phyloP scores from a whole-genome alignment of 2,329 filamentous ascomycete genomes.

The Aureobasidium sp. region DNA sequence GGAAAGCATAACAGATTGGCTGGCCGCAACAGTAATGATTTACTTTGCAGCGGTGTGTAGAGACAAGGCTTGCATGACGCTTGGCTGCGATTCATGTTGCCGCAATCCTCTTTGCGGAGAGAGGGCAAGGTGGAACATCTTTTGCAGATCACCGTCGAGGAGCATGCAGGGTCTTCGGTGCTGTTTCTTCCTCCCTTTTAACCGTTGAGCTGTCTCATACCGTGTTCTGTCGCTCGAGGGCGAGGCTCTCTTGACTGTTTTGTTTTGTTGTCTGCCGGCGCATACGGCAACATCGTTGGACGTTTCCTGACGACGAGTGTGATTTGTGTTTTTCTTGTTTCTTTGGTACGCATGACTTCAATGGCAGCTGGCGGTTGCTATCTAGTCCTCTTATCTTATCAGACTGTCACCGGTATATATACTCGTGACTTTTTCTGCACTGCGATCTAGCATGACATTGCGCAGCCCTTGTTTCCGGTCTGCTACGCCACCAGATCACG shows the following conservation, averaged over 20 bases:
- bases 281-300: neutral
- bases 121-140: neutral
- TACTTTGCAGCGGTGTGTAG: constrained; percentile 7
- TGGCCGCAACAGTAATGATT: neutral
- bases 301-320: neutral
- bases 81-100: neutral
- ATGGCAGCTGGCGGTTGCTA: neutral
- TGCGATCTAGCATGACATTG: neutral
- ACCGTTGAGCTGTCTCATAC: neutral
- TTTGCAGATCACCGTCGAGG: neutral
- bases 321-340: neutral
- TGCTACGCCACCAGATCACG: neutral
- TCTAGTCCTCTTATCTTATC: neutral
- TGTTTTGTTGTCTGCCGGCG: neutral
- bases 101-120: neutral
- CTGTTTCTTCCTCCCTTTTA: neutral
- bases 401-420: neutral
- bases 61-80: neutral
- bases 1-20: constrained; percentile 2
- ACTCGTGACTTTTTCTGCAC: constrained; percentile 2
- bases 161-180: neutral
- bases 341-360: constrained; percentile 3
- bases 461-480: neutral
- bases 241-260: neutral
- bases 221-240: neutral